Conservation (phyloP, 2,329 filamentous ascomycete genomes). For the Hypoxylon rubiginosum region DNA sequence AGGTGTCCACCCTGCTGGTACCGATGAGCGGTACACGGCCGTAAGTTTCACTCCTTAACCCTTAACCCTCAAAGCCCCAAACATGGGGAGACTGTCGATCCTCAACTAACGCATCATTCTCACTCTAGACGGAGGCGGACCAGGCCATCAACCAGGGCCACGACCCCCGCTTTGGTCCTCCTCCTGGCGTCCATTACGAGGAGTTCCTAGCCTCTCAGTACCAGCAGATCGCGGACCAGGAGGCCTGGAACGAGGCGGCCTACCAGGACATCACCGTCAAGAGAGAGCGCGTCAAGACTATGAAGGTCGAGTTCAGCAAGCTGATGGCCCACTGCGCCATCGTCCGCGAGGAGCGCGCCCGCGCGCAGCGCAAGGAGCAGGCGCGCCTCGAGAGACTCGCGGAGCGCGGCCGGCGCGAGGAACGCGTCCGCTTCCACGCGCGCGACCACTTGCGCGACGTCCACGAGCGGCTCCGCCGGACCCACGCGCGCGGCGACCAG, state of each 20-base stretch:
- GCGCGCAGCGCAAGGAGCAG: background rate
- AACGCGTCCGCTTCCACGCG: slow-evolving; percentile 20
- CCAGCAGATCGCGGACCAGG: slow-evolving; percentile 3
- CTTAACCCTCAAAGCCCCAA: background rate
- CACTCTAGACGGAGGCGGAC: slow-evolving; percentile 42
- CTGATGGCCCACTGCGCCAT: slow-evolving; percentile 12
- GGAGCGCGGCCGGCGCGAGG: background rate
- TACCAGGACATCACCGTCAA: slow-evolving; percentile 1
- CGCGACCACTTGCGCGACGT: slow-evolving; percentile 20
- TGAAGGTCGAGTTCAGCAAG: slow-evolving; percentile 24
- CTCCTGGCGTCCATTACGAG: slow-evolving; percentile 10
- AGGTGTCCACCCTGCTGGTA: slow-evolving; percentile 11
- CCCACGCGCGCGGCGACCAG: background rate
- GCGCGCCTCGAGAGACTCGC: background rate
- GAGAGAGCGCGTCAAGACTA: background rate
- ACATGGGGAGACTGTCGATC: background rate
- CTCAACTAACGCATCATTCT: background rate
- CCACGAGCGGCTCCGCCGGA: background rate
- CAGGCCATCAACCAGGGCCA: slow-evolving; percentile 8
- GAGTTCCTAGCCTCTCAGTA: slow-evolving; percentile 29
- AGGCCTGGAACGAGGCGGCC: slow-evolving; percentile 20
- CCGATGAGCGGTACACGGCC: slow-evolving; percentile 35
- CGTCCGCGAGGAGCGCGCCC: background rate
- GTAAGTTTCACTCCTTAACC: slow-evolving; percentile 39
- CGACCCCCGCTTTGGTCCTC: background rate